Evolutionary conservation across 768 basidiomycete genomes (phyloP).

Genomic region (Agaricus blazei): DNA sequence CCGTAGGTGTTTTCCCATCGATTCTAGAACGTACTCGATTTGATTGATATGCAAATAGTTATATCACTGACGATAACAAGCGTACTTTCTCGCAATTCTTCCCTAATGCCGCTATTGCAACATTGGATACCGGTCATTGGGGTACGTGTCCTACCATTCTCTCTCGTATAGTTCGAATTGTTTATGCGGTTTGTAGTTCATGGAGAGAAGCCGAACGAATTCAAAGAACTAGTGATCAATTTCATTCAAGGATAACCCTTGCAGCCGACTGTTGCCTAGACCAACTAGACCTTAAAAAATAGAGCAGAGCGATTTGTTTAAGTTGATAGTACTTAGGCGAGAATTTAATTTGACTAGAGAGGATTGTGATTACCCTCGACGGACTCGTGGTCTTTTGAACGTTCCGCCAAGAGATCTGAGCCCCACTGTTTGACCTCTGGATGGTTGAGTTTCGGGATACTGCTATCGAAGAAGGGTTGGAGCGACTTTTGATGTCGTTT

Average conservation of each 20-base stretch:
- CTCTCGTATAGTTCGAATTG: neutral
- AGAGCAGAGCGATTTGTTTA: too few species aligned
- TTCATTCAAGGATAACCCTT: conserved; percentile 17
- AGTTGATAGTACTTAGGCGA: too few species aligned
- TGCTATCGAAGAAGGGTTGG: conserved; percentile 78
- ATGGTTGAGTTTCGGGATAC: conserved; percentile 67
- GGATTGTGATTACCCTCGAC: too few species aligned
- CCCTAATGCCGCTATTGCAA: conserved; percentile 58
- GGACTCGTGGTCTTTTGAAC: conserved; percentile 21
- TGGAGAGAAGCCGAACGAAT: conserved; percentile 70
- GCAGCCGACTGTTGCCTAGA: too few species aligned
- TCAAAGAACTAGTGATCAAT: conserved; percentile 34
- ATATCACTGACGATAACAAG: conserved; percentile 70
- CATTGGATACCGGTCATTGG: conserved; percentile 83
- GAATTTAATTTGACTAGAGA: too few species aligned
- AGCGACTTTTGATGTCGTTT: conserved; percentile 41
- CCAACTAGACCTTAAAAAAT: too few species aligned
- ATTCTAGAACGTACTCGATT: neutral
- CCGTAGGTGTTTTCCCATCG: conserved; percentile 34
- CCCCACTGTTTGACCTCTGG: conserved; percentile 75
- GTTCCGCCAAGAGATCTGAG: conserved; percentile 44
- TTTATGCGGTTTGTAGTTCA: conserved; percentile 49
- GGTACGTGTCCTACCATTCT: conserved; percentile 37
- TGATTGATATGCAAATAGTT: conserved; percentile 32
- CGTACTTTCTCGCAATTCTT: conserved; percentile 64